phyloP scores from a whole-genome alignment of 2,329 filamentous ascomycete genomes.

The Thelonectria olida region DNA sequence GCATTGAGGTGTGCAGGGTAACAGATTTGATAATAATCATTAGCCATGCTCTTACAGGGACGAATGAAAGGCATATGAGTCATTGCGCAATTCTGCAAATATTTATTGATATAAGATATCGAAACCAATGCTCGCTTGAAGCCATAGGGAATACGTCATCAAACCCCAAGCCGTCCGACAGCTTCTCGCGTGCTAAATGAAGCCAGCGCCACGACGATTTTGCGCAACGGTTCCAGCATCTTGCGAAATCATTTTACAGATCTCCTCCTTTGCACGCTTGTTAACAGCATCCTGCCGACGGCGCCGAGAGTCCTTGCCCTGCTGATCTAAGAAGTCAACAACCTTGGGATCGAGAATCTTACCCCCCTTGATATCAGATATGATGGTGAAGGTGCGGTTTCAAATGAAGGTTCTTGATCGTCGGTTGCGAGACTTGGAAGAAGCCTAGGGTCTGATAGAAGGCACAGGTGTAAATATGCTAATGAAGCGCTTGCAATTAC shows the following conservation, averaged over 20 bases:
- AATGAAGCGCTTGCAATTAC: no score
- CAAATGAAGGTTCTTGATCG: background rate
- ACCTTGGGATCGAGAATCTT: conserved; percentile 5
- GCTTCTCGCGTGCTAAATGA: background rate
- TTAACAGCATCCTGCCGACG: conserved; percentile 6
- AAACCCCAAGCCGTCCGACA: background rate
- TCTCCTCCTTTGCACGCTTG: conserved; percentile 4
- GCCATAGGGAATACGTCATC: no score
- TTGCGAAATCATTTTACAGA: background rate
- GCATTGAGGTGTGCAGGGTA: no score
- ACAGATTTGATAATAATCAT: no score
- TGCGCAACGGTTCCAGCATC: conserved; percentile 1
- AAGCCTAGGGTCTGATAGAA: no score
- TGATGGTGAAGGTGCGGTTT: background rate
- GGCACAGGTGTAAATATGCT: no score
- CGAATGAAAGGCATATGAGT: no score
- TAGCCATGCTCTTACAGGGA: no score
- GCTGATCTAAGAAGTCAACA: background rate
- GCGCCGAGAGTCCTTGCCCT: background rate
- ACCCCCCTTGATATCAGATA: conserved; percentile 1
- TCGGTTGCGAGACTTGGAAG: background rate
- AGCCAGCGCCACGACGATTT: conserved; percentile 2
- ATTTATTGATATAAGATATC: no score
- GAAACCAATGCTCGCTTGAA: no score
- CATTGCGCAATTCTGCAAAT: no score